Evolutionary conservation across 805 yeast species (phyloP), one percentile per base, ranked within the genome.

Genomic region (Limtongozyma cylindracea): DNA sequence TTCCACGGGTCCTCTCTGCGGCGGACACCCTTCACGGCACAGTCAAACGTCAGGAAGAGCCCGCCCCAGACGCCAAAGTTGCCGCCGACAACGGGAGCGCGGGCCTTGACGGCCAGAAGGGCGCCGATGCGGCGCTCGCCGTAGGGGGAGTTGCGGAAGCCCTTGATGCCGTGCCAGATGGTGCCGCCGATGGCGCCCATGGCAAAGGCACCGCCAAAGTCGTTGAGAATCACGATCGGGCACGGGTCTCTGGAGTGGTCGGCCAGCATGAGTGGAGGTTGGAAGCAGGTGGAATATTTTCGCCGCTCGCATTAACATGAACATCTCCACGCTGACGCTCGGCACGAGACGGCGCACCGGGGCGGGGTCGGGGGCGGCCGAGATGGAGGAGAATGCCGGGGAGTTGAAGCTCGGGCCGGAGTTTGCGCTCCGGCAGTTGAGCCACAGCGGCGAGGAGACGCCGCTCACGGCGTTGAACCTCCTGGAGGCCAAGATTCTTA

Each of bases 31-130:
- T 84, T 88, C 21, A 88, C 91, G 10, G 82, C 62, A 57, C 98
- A 88, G 49, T 88, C 98, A 41, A 69, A 88, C 9, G 91, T 72
- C 16, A 95, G 78, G 43, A 88, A 88, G 36, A 88, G 55, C 28
- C 98, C 98, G 58, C 98, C 98, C 98, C 98, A 88, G 18, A 77
- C 92, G 53, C 98, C 98, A 39, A 88, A 84, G 49, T 88, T 88
- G 41, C 98, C 98, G 33, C 98, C 98, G 24, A 84, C 80, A 22
- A 84, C 94, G 18, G 99, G 99, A 3, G 95, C 96, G 47, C 98
- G 64, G 23, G 94, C 77, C 43, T 78, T 78, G 35, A 88, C 72
- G 18, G 96, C 95, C 19, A 76, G 56, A 24, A 84, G 42, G 11
- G 93, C 76, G 25, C 98, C 96, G 27, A 63, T 47, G 38, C 91